These are phyloP conservation scores for Fusarium gaditjirri DNA, from an alignment of 2,329 filamentous ascomycete genomes.

Conservation along the genomic window DNA sequence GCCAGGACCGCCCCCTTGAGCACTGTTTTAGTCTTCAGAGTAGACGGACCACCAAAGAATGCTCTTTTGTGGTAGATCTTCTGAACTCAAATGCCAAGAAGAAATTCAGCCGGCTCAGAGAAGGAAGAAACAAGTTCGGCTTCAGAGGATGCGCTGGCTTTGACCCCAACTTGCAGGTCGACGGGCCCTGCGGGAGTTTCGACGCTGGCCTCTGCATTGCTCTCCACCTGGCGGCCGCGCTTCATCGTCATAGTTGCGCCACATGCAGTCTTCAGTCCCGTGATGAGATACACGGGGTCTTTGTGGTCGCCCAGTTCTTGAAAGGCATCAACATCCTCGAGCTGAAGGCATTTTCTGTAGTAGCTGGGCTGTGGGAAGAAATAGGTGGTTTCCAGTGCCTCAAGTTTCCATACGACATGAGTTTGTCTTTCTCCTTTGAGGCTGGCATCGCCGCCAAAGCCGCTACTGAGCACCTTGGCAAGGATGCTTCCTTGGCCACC, in stretches of 20 bases:
- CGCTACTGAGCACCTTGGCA: not conserved
- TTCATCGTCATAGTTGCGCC: too few species aligned
- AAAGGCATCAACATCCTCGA: not conserved
- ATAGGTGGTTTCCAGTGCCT: not conserved
- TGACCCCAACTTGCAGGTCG: not conserved
- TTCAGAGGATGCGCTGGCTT: not conserved
- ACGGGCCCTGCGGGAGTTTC: not conserved
- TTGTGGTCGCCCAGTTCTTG: not conserved
- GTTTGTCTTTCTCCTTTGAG: not conserved
- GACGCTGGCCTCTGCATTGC: not conserved
- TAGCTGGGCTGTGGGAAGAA: not conserved
- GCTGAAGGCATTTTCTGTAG: not conserved
- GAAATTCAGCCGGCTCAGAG: not conserved
- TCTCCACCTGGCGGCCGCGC: not conserved
- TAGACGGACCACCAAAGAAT: too few species aligned
- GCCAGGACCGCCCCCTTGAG: not conserved
- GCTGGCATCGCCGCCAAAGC: not conserved
- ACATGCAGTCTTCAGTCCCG: too few species aligned
- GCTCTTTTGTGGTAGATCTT: not conserved
- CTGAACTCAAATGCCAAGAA: not conserved
- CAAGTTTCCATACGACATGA: too few species aligned
- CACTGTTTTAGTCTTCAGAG: not conserved
- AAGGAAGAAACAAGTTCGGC: not conserved
- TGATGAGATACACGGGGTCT: not conserved
- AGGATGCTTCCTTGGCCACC: not conserved